Evolutionary conservation across 495 filamentous ascomycete genomes (phyloP).

Genomic region (Aspergillus ellipticus): DNA sequence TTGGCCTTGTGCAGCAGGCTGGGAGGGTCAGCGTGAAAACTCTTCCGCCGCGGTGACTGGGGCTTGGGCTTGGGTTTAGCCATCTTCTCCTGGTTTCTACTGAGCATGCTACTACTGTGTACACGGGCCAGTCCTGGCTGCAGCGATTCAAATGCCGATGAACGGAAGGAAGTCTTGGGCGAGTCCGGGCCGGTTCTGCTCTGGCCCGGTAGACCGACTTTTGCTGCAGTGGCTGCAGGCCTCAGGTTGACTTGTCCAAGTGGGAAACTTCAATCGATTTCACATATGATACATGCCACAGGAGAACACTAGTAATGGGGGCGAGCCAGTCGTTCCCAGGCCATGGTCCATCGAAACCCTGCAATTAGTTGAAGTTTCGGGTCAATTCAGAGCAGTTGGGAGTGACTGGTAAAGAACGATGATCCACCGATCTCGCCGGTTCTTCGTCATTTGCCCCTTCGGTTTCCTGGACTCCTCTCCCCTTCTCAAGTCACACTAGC

Average conservation of each 20-base stretch:
- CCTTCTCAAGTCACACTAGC: neutral
- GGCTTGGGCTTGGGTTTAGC: no score
- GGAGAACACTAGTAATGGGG: neutral
- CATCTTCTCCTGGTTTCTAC: no score
- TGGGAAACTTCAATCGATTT: neutral
- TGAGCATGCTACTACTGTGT: neutral
- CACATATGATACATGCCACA: neutral
- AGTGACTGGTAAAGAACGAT: neutral
- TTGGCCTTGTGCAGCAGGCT: conserved; percentile 3
- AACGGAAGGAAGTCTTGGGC: neutral
- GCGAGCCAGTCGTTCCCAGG: neutral
- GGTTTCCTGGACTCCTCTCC: no score
- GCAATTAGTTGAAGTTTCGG: neutral
- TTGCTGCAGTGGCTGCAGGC: neutral
- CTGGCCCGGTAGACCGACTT: neutral
- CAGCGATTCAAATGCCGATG: conserved; percentile 1
- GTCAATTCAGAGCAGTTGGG: neutral
- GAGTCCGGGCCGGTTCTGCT: neutral
- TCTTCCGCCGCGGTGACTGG: neutral
- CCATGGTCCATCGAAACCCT: neutral
- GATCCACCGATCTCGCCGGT: neutral
- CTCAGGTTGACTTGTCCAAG: neutral
- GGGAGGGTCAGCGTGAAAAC: conserved; percentile 1
- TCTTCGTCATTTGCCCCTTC: neutral
- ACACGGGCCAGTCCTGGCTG: neutral